Evolutionary conservation across 1,139 yeast genomes (phyloP), one percentile per base, ranked within the genome.

Genomic region (Blastobotrys illinoisensis): DNA sequence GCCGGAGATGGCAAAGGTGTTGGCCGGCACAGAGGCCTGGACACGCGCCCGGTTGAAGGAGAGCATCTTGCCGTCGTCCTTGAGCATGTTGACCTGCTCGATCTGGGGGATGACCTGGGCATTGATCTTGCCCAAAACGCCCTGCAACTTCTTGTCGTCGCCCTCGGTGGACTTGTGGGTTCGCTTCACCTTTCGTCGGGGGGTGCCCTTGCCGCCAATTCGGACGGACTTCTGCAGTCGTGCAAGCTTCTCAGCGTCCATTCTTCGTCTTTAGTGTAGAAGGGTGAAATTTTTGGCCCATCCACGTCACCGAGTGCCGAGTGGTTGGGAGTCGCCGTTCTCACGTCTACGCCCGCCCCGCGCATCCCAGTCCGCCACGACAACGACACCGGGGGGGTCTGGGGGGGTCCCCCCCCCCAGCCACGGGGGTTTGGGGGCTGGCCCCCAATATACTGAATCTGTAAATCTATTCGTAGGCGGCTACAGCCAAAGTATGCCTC

Each of bases 31-130:
- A 65, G 97, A 90, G 65, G 90, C 90, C 79, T 91, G 97, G 63
- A 91, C 95, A 78, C 90, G 89, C 64, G 89, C 96, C 76, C 93
- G 85, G 81, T 87, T 85, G 82, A 93, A 90, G 80, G 91, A 97
- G 76, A 91, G 80, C 63, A 93, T 97, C 73, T 85, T 86, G 71
- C 98, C 97, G 75, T 91, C 97, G 64, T 90, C 96, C 77, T 80
- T 87, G 86, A 93, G 91, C 81, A 93, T 88, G 83, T 91, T 93
- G 72, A 96, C 98, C 79, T 91, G 97, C 73, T 89, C 96, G 67
- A 93, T 85, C 68, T 87, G 89, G 65, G 86, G 91, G 67, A 93
- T 79, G 68, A 90, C 86, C 75, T 86, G 88, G 64, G 93, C 95
- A 76, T 88, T 86, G 74, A 93, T 79, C 79, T 91, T 91, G 74